phyloP scores from a whole-genome alignment of 169 alveolate species.

The Plasmodium vivax region DNA sequence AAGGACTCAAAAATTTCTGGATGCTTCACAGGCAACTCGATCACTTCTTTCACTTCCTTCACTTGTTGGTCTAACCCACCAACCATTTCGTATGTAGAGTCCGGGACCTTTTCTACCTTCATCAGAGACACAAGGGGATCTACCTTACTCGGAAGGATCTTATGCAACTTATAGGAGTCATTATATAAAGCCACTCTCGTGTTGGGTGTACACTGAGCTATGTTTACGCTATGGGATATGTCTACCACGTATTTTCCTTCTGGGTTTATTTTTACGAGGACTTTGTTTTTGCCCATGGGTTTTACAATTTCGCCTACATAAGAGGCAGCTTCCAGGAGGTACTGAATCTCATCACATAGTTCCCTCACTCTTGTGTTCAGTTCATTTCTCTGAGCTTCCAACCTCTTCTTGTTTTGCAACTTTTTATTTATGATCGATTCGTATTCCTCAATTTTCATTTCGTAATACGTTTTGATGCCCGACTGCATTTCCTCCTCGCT shows the following conservation, averaged over 20 bases:
- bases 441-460: constrained; percentile 82
- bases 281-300: constrained; percentile 97
- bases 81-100: constrained; percentile 98
- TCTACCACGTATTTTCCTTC: constrained; percentile 99
- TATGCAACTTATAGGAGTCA: constrained; percentile 94
- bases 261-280: constrained; percentile 96
- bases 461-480: constrained; percentile 76
- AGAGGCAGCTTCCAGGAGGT: constrained; percentile 96
- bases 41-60: constrained; percentile 99
- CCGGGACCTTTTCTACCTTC: constrained; percentile 99
- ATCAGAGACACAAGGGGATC: constrained; percentile 99
- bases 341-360: constrained; percentile 95
- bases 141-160: constrained; percentile 96
- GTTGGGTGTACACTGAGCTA: constrained; percentile 93
- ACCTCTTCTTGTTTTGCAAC: constrained; percentile 88
- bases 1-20: constrained; percentile 99
- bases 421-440: constrained; percentile 80
- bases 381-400: constrained; percentile 98
- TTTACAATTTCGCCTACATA: constrained; percentile 98
- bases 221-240: constrained; percentile 90
- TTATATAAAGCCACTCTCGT: constrained; percentile 93
- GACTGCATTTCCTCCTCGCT: constrained; percentile 69
- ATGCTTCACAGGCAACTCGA: constrained; percentile 99
- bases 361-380: constrained; percentile 94
- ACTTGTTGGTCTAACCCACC: constrained; percentile 99